These are phyloP conservation scores for Entomortierella parvispora DNA, from an alignment of 192 early-diverging fungal genomes.

Conservation along the genomic window DNA sequence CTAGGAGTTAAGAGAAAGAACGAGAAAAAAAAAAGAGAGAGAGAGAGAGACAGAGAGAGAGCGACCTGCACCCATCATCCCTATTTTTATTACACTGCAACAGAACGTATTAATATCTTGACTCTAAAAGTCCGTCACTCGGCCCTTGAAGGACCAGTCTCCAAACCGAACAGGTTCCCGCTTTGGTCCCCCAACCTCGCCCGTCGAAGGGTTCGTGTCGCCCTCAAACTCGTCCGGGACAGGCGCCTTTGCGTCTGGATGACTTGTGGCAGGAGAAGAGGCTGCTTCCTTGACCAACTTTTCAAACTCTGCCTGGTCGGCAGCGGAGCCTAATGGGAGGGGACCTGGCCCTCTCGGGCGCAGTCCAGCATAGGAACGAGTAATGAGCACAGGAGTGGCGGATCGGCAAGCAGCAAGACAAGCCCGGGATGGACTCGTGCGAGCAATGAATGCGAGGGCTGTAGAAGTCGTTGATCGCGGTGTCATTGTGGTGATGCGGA, in stretches of 20 bases:
- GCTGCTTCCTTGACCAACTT: slow-evolving; percentile 65
- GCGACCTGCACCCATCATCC: too few relatives aligned
- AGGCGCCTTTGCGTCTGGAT: slow-evolving; percentile 62
- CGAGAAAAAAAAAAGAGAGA: too few relatives aligned
- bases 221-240: slow-evolving; percentile 73
- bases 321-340: slow-evolving; percentile 72
- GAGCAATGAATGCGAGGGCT: too few relatives aligned
- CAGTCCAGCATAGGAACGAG: background rate
- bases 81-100: too few relatives aligned
- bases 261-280: slow-evolving; percentile 32
- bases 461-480: too few relatives aligned
- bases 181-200: slow-evolving; percentile 83
- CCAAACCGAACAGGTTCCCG: slow-evolving; percentile 85
- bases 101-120: too few relatives aligned
- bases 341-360: slow-evolving; percentile 59
- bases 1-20: too few relatives aligned
- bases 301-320: slow-evolving; percentile 79
- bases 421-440: background rate
- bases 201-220: slow-evolving; percentile 79
- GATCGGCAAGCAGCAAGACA: too few relatives aligned
- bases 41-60: too few relatives aligned
- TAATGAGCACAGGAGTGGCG: too few relatives aligned
- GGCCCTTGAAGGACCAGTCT: slow-evolving; percentile 80
- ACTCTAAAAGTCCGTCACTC: slow-evolving; percentile 68
- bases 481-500: too few relatives aligned